Percentiles rank a stretch among this genome's conserved stretches.
Conservation (phyloP, 2,329 filamentous ascomycete species). For the Byssoonygena ceratinophila region DNA sequence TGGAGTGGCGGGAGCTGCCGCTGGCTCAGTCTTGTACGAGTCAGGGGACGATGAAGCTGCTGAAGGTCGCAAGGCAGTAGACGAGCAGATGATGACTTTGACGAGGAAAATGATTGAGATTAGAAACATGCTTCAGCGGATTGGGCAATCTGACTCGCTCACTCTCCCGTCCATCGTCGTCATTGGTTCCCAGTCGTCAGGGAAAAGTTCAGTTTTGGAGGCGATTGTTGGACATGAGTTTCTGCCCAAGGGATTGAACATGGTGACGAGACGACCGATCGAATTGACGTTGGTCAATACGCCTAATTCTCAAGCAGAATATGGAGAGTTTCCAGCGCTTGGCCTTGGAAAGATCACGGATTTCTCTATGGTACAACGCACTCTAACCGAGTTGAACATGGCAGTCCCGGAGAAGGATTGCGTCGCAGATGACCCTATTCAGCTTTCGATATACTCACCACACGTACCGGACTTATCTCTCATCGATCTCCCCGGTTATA, state of each 20-base stretch:
- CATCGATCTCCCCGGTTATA: slow-evolving; percentile 94
- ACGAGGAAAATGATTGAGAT: slow-evolving; percentile 99
- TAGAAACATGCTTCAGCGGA: slow-evolving; percentile 74
- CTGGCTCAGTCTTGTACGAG: slow-evolving; percentile 68
- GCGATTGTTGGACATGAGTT: slow-evolving; percentile 98
- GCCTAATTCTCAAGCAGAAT: slow-evolving; percentile 73
- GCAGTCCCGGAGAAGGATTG: slow-evolving; percentile 85
- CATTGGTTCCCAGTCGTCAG: slow-evolving; percentile 94
- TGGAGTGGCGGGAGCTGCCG: slow-evolving; percentile 57
- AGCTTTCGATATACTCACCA: slow-evolving; percentile 87
- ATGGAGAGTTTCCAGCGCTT: slow-evolving; percentile 90
- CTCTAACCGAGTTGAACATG: slow-evolving; percentile 85
- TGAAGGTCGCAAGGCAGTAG: slow-evolving; percentile 58
- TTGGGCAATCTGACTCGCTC: slow-evolving; percentile 81
- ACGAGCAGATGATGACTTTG: slow-evolving; percentile 99
- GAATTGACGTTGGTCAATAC: slow-evolving; percentile 95
- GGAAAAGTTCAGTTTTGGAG: slow-evolving; percentile 94
- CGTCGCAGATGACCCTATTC: slow-evolving; percentile 93
- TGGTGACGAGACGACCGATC: slow-evolving; percentile 93
- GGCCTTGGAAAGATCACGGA: slow-evolving; percentile 83
- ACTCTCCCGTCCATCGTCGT: slow-evolving; percentile 96
- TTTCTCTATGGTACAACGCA: slow-evolving; percentile 76
- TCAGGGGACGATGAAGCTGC: slow-evolving; percentile 45
- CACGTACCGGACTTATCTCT: slow-evolving; percentile 90
- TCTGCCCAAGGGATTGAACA: slow-evolving; percentile 92